Base-by-base conservation (phyloP, 2,329 filamentous ascomycete species). In the Penicillium oxalicum region DNA sequence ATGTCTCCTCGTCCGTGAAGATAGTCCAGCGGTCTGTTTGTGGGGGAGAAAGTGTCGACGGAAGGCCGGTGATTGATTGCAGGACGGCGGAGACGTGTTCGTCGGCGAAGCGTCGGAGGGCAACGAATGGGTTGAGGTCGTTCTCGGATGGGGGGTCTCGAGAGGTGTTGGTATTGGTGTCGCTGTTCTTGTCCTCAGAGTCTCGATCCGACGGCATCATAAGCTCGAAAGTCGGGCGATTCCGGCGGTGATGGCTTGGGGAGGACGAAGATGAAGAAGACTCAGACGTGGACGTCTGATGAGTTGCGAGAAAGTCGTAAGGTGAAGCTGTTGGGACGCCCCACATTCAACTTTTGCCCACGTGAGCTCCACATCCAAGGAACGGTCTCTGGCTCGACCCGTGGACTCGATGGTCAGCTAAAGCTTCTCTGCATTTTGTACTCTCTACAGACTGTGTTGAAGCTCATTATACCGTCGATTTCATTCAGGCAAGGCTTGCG, bases 81-180 rank as follows among this genome's bases (percentile, higher is more conserved):
- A 82, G 64, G 44, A 83, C 64, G 12, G 74, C 76, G 7, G 73
- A 75, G 56, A 82, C 73, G 48, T 79, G 77, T 40, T 77, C 74
- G 57, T 84, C 80, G 48, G 80, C 77, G 61, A 79, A 81, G 53
- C 76, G 77, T 56, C 81, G 80, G 67, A 83, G 82, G 28, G 75
- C 71, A 48, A 81, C 74, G 64, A 83, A 82, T 1, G 80, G 78
- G 51, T 81, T 81, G 28, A 37, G 55, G 51, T 72, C 65, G 50
- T 70, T 62, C 45, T 72, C 63, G 57, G 57, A 59, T 49, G 52
- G 48, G 29, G 54, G 53, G 12, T 53, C 42, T 5, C 48, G 54
- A 47, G 49, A 49, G 48, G 40, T 58, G 44, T 48, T 44, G 51
- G 48, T 44, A 5, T 32, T 32, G 29, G 7, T 4, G 11, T 55